Base-by-base conservation (phyloP, 2,329 filamentous ascomycete species). In the Ambrosiella beaveri region DNA sequence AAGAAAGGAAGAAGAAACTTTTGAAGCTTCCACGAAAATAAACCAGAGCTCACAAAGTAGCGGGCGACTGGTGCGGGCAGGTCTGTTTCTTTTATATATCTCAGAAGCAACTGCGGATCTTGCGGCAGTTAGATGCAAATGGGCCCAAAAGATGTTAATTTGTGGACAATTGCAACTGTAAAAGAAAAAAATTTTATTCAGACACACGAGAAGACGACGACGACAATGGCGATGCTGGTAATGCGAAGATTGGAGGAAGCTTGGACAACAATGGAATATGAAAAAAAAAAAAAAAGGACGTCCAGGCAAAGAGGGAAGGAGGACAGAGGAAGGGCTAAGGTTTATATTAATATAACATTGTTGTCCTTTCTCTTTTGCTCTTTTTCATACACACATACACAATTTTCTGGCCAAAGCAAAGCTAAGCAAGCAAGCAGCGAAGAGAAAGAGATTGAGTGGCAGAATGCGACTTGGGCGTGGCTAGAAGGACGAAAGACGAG, bases 261-360 rank as follows among this genome's bases (percentile, higher is more conserved):
- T 56, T 59, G 52, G 57, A 59, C 54, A 47, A 54, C 37, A 49
- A 57, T 57, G 55, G 44, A 41, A 35, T 57, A 40, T 13, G 55
- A 47, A 49, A 56, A 50, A 17, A 17, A 47, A 47, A 47, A 12
- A 47, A 47, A 5, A 47, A 47, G 44, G 44, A 47, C 44, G 44
- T 15, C 7, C 44, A 47, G 19, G 44, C 44, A 47, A 47, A n/a
- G 44, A 47, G n/a, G 44, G 27, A 27, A 27, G 19, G 39, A 58
- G 49, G 44, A 58, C 57, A 58, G 52, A 58, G 57, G 57, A 59
- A 35, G 38, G 57, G 53, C 57, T 45, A 59, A 47, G 57, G 57
- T 55, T 59, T 59, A 55, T 59, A 59, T 59, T 59, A 47, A 47
- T 47, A 54, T 59, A 56, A 50, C 36, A 54, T 27, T 5, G 27